These are phyloP conservation scores for Jacaranda copaia DNA, from an alignment of 257 asterid genomes.

Conservation along the genomic window DNA sequence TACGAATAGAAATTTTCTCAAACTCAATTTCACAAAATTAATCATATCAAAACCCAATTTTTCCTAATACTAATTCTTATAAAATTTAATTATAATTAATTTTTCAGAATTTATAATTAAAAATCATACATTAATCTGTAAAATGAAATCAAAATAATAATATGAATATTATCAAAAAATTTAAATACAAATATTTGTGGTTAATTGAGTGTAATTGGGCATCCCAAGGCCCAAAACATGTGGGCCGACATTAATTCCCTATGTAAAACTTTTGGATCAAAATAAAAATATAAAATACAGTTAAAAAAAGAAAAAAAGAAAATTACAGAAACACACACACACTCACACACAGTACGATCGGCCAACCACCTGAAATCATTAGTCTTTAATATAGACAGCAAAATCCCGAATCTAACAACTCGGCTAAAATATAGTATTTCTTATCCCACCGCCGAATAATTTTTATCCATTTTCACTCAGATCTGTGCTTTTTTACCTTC, in stretches of 20 bases:
- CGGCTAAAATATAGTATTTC: not conserved
- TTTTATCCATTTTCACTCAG: conserved; percentile 38
- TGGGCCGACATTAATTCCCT: not conserved
- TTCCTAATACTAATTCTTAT: too few relatives aligned
- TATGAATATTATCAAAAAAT: too few relatives aligned
- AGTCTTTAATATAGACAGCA: not conserved
- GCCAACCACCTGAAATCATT: conserved; percentile 34
- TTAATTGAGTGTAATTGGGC: not conserved
- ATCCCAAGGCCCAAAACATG: not conserved
- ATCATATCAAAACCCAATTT: too few relatives aligned
- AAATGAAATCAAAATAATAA: too few relatives aligned
- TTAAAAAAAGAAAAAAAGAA: not conserved
- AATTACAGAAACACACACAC: not conserved
- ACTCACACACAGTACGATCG: too few relatives aligned
- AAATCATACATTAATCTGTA: too few relatives aligned
- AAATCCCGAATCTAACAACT: conserved; percentile 24
- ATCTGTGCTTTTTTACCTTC: conserved; percentile 41
- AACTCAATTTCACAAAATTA: too few relatives aligned
- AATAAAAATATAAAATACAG: not conserved
- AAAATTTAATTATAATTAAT: too few relatives aligned
- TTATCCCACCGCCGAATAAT: conserved; percentile 36
- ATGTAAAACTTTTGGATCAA: not conserved
- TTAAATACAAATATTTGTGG: too few relatives aligned
- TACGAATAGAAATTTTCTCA: too few relatives aligned
- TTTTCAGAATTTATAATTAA: too few relatives aligned